These are phyloP conservation scores for Solanum hybrid DNA, from an alignment of 305 asterid species.

Conservation along the genomic window DNA sequence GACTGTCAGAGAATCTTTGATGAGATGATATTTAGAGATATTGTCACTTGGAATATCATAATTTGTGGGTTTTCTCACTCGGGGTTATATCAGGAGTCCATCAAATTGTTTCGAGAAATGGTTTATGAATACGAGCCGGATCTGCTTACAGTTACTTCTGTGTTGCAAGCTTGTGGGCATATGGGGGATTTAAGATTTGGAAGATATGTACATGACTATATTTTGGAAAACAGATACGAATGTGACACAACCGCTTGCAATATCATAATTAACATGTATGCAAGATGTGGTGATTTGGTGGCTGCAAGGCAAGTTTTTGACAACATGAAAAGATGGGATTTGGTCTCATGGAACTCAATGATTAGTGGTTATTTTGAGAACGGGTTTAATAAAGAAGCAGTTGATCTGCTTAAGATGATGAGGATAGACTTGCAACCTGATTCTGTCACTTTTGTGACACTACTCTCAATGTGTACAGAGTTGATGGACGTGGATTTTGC, in stretches of 20 bases:
- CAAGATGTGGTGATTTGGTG: constrained; percentile 56
- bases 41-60: constrained; percentile 67
- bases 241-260: constrained; percentile 40
- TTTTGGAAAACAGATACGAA: constrained; percentile 40
- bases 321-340: constrained; percentile 45
- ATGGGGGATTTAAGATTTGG: constrained; percentile 46
- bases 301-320: constrained; percentile 50
- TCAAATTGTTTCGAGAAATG: constrained; percentile 47
- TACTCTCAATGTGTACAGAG: constrained; percentile 44
- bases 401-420: constrained; percentile 46
- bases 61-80: constrained; percentile 51
- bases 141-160: constrained; percentile 48
- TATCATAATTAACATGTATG: constrained; percentile 62
- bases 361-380: constrained; percentile 50
- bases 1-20: constrained; percentile 37
- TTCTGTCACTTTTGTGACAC: constrained; percentile 43
- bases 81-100: constrained; percentile 44
- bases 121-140: constrained; percentile 44
- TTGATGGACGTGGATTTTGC: constrained; percentile 23
- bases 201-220: constrained; percentile 46
- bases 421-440: constrained; percentile 45
- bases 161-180: constrained; percentile 64
- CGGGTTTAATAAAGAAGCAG: constrained; percentile 39
- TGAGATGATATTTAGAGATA: constrained; percentile 61
- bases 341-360: constrained; percentile 79